These are phyloP conservation scores for Mycena capillaripes DNA, from an alignment of 768 basidiomycete species.

Conservation along the genomic window DNA sequence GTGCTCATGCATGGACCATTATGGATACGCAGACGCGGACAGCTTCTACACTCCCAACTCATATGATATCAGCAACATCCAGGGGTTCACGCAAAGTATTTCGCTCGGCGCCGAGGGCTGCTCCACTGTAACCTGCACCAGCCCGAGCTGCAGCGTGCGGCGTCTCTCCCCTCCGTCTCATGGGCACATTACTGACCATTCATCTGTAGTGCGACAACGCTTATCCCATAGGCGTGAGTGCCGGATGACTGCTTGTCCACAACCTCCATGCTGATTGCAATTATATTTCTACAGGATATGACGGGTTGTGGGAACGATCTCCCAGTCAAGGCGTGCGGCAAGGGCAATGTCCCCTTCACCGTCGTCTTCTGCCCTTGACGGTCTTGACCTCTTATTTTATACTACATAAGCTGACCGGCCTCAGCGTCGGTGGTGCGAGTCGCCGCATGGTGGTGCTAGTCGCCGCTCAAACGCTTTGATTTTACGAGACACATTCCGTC, in stretches of 20 bases:
- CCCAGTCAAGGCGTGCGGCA: constrained; percentile 32
- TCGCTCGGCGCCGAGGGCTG: constrained; percentile 32
- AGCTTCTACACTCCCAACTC: constrained; percentile 36
- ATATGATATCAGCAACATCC: constrained; percentile 35
- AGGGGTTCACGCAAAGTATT: constrained; percentile 36
- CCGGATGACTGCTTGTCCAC: background rate
- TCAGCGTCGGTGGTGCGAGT: constrained; percentile 2
- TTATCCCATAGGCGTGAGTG: constrained; percentile 32
- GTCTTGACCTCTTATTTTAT: background rate
- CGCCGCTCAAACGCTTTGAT: background rate
- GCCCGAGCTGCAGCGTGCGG: constrained; percentile 25
- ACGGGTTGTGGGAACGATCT: constrained; percentile 31
- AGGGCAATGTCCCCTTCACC: constrained; percentile 21
- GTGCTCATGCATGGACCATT: too few species aligned
- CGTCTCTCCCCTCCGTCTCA: background rate
- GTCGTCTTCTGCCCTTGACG: constrained; percentile 31
- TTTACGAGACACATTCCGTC: background rate
- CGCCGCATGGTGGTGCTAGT: constrained; percentile 16
- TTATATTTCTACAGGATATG: constrained; percentile 14
- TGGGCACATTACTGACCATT: background rate
- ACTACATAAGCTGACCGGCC: background rate
- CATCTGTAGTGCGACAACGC: constrained; percentile 26
- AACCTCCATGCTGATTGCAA: background rate
- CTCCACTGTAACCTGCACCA: constrained; percentile 29
- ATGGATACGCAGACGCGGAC: constrained; percentile 26